Conservation (phyloP, 441 rosid genomes). For the Arabidopsis lyrata region DNA sequence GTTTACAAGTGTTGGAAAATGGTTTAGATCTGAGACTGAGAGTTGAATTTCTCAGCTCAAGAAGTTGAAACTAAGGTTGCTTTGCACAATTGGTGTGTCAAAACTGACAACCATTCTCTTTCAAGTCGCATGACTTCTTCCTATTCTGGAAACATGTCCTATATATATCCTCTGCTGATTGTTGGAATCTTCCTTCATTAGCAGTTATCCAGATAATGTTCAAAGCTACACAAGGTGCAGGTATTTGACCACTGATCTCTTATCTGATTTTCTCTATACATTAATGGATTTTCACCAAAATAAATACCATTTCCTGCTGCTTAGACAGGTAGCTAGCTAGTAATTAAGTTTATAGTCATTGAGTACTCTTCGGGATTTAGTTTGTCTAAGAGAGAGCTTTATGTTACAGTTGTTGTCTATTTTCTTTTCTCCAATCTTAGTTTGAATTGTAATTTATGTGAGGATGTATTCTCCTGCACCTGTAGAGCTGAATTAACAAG, state of each 20-base stretch:
- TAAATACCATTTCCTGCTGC: slow-evolving; percentile 1
- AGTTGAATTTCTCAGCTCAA: slow-evolving; percentile 43
- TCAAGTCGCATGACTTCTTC: background rate
- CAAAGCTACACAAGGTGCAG: slow-evolving; percentile 21
- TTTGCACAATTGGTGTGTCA: slow-evolving; percentile 46
- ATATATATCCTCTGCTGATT: background rate
- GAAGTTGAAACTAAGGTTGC: slow-evolving; percentile 53
- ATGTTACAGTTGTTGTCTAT: background rate
- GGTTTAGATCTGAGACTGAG: background rate
- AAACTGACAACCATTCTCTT: slow-evolving; percentile 49
- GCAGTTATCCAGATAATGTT: background rate
- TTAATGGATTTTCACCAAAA: background rate
- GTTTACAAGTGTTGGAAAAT: background rate
- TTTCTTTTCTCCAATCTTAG: background rate
- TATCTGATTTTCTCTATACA: background rate
- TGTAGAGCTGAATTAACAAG: background rate
- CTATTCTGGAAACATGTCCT: too few species aligned
- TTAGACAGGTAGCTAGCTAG: slow-evolving; percentile 1
- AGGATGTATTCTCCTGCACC: slow-evolving; percentile 4
- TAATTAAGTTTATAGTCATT: slow-evolving; percentile 8
- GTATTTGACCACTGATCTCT: slow-evolving; percentile 16
- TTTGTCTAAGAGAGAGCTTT: background rate
- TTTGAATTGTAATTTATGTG: background rate
- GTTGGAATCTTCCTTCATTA: slow-evolving; percentile 1
- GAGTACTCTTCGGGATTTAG: background rate